Conservation (phyloP, 768 basidiomycete genomes). For the Mycena filopes region DNA sequence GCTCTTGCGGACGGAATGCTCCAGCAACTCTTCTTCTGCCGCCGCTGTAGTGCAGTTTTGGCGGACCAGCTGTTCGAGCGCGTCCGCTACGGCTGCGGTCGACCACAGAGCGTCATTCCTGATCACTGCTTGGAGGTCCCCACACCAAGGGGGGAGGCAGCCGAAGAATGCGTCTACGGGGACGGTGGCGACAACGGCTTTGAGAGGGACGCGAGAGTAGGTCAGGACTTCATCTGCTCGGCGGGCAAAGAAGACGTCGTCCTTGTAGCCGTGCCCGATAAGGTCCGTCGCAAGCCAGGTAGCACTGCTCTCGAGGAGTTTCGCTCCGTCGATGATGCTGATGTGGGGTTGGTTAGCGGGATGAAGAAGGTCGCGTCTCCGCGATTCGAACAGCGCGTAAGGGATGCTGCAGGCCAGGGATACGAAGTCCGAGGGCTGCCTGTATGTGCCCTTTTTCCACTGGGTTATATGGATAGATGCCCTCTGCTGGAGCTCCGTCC, state of each 20-base stretch:
- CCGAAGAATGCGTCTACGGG: neutral
- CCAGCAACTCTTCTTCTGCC: neutral
- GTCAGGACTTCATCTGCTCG: constrained; percentile 14
- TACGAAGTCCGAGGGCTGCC: constrained; percentile 2
- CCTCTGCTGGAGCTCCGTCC: neutral
- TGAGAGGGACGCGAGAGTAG: neutral
- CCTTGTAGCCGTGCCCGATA: neutral
- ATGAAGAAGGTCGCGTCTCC: constrained; percentile 33
- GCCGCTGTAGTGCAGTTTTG: neutral
- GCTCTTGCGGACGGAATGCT: neutral
- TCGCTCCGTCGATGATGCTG: constrained; percentile 15
- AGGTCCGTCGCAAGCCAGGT: constrained; percentile 11
- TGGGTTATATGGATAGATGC: constrained; percentile 9
- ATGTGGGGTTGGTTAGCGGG: constrained; percentile 24
- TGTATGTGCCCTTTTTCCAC: neutral
- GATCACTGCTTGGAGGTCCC: neutral
- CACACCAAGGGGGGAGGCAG: constrained; percentile 15
- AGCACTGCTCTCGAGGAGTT: neutral
- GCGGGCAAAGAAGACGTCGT: constrained; percentile 3
- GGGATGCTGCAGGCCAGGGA: constrained; percentile 4
- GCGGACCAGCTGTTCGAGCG: neutral
- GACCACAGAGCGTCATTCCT: neutral
- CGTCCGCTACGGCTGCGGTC: neutral
- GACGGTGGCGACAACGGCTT: constrained; percentile 11
- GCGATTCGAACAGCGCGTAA: constrained; percentile 3